Conservation (phyloP, 148 eudicot genomes). For the Dysphania ambrosioides region DNA sequence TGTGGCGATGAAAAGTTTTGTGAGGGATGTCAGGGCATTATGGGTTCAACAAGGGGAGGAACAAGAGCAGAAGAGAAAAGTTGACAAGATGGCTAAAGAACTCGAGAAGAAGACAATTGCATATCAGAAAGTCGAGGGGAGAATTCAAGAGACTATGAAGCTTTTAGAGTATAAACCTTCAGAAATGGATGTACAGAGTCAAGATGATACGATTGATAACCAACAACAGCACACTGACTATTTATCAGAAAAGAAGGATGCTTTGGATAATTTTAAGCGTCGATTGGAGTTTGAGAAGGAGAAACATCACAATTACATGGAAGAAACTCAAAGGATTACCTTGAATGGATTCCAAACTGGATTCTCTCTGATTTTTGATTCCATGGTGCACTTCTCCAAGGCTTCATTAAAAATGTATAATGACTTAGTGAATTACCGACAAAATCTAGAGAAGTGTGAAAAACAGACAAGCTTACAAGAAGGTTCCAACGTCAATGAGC, state of each 20-base stretch:
- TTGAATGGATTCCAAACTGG: slow-evolving; percentile 86
- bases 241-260: slow-evolving; percentile 59
- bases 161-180: slow-evolving; percentile 43
- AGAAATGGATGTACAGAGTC: slow-evolving; percentile 40
- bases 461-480: slow-evolving; percentile 35
- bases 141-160: slow-evolving; percentile 46
- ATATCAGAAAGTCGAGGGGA: slow-evolving; percentile 65
- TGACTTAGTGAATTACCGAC: slow-evolving; percentile 41
- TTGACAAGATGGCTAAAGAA: slow-evolving; percentile 69
- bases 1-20: slow-evolving; percentile 65
- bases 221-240: slow-evolving; percentile 45
- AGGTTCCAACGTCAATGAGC: slow-evolving; percentile 32
- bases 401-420: slow-evolving; percentile 65
- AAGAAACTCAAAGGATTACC: slow-evolving; percentile 72
- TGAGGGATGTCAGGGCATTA: slow-evolving; percentile 63
- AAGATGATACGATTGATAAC: slow-evolving; percentile 32
- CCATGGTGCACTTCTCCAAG: slow-evolving; percentile 67
- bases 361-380: slow-evolving; percentile 63
- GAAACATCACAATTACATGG: slow-evolving; percentile 67
- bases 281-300: slow-evolving; percentile 80
- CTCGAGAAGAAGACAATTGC: slow-evolving; percentile 62
- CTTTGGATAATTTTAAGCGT: slow-evolving; percentile 47
- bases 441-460: slow-evolving; percentile 35
- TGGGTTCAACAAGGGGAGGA: slow-evolving; percentile 87
- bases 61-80: slow-evolving; percentile 79